A percentile compares a stretch with the other conserved stretches of the same genome.
phyloP scores from a whole-genome alignment of 1,284 basidiomycete species.

The Papiliotrema flavescens region DNA sequence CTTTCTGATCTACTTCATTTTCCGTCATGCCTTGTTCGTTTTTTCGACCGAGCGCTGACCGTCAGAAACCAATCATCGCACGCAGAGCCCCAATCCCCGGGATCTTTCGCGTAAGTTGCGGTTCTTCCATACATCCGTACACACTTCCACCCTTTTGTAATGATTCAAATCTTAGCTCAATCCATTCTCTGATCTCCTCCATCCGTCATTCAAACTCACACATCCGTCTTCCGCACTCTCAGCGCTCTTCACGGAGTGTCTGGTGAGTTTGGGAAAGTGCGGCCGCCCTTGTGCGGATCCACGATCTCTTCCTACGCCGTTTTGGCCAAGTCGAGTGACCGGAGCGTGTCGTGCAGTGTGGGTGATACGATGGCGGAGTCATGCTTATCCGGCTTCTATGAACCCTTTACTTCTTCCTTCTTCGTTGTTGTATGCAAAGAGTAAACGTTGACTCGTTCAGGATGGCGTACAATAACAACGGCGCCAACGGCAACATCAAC shows the following conservation, averaged over 20 bases:
- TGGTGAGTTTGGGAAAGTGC: background rate
- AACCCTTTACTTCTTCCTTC: conserved; percentile 19
- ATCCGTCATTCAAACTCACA: conserved; percentile 15
- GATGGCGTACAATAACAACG: conserved; percentile 10
- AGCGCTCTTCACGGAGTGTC: background rate
- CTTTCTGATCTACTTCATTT: conserved; percentile 18
- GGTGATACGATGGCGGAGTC: conserved; percentile 17
- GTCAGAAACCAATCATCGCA: background rate
- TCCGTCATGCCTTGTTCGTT: background rate
- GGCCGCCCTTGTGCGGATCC: background rate
- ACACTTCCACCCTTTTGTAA: conserved; percentile 16
- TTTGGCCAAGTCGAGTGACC: conserved; percentile 14
- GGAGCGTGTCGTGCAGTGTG: conserved; percentile 20
- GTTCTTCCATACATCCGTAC: background rate
- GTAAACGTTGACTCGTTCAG: conserved; percentile 20
- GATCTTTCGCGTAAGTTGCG: background rate
- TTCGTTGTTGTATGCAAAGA: background rate
- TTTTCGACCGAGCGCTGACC: too few species aligned
- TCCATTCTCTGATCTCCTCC: conserved; percentile 48
- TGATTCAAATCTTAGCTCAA: conserved; percentile 50
- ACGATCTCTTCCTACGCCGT: conserved; percentile 15
- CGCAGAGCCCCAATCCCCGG: background rate
- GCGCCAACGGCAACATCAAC: conserved; percentile 7
- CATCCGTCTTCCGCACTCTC: conserved; percentile 2
- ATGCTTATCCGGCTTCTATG: conserved; percentile 49